Conservation (phyloP, 2,329 filamentous ascomycete genomes). For the Cytospora piceicola region DNA sequence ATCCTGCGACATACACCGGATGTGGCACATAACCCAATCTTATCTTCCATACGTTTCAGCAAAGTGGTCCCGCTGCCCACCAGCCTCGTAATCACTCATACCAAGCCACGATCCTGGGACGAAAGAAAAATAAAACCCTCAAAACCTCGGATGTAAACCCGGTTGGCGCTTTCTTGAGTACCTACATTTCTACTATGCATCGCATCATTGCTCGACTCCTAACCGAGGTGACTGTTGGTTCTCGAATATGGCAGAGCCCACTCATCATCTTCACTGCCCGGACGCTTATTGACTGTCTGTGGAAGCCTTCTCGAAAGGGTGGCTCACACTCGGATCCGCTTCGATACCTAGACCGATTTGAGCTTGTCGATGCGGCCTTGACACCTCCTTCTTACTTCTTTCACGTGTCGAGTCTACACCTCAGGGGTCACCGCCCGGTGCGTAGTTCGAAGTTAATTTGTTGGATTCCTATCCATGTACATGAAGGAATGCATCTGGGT, state of each 20-base stretch:
- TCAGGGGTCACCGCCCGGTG: slow-evolving; percentile 1
- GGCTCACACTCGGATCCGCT: background rate
- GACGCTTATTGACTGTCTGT: background rate
- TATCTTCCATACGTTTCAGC: background rate
- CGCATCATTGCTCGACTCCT: background rate
- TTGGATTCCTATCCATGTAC: background rate
- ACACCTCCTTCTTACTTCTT: background rate
- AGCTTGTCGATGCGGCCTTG: background rate
- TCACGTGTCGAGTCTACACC: background rate
- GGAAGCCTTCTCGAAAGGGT: background rate
- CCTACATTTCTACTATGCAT: background rate
- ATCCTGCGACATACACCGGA: background rate
- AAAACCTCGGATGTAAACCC: background rate
- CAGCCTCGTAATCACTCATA: background rate
- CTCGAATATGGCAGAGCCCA: background rate
- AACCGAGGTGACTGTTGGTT: background rate
- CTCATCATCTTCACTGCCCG: background rate
- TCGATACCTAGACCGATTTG: background rate
- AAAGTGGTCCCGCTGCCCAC: background rate
- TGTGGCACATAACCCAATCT: background rate
- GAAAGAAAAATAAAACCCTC: background rate
- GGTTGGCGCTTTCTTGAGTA: background rate
- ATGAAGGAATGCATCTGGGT: background rate
- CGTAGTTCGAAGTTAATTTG: background rate
- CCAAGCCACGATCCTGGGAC: background rate